phyloP scores from a whole-genome alignment of 345 rosid genomes.

The Eucalyptus erythrocorys region DNA sequence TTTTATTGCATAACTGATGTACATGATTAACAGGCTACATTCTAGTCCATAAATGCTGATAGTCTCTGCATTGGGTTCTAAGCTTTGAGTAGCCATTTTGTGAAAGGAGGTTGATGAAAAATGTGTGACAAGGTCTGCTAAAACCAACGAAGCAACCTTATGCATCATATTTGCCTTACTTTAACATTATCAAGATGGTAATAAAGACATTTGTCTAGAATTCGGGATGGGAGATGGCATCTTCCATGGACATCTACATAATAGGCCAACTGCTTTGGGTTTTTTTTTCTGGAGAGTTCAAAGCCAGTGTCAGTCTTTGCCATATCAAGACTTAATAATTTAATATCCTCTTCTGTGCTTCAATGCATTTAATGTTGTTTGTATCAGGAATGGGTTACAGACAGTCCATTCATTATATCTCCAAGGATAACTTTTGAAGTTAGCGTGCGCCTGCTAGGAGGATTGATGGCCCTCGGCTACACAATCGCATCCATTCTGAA shows the following conservation, averaged over 20 bases:
- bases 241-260: neutral
- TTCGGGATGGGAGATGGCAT: neutral
- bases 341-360: neutral
- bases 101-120: neutral
- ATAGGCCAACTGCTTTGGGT: neutral
- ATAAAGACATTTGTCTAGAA: neutral
- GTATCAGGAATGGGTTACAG: slow-evolving; percentile 98
- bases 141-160: neutral
- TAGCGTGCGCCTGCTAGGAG: slow-evolving; percentile 92
- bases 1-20: neutral
- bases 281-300: neutral
- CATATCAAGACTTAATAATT: neutral
- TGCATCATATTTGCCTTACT: neutral
- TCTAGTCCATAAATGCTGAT: neutral
- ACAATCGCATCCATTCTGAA: slow-evolving; percentile 89
- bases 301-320: neutral
- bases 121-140: neutral
- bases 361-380: neutral
- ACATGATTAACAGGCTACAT: neutral
- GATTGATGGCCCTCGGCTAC: slow-evolving; percentile 96
- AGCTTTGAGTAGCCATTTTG: neutral
- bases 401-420: slow-evolving; percentile 90
- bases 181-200: neutral
- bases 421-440: slow-evolving; percentile 98
- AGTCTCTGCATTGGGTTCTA: neutral